Base-by-base conservation (phyloP, 805 yeast genomes). In the Sungouiozyma intestinalis region DNA sequence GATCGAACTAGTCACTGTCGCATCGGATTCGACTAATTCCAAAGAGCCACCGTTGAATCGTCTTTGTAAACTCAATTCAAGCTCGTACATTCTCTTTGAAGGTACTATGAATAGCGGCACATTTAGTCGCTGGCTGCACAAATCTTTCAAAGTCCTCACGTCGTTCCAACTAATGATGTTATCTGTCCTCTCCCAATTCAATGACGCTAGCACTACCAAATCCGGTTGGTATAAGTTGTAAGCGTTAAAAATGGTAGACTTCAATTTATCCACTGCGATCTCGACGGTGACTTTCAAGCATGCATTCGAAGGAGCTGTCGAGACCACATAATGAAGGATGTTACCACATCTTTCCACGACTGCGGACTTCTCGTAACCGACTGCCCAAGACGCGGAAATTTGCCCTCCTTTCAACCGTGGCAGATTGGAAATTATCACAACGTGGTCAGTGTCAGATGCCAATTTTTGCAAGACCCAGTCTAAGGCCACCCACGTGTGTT, bases 401-500 rank as follows among this genome's bases (percentile, higher is more conserved):
- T 43, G 45, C 16, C 47, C 46, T 14, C 38, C 17, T 8, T 37
- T 33, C 6, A 51, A 40, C 36, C 49, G 37, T 2, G 65, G 64
- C 20, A 60, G 40, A 38, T 57, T 59, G 2, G 86, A 69, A 8
- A 76, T 70, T 4, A 83, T 70, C 3, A 82, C 73, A 4, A 83
- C 59, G 8, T 76, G 71, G 56, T 83, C 94, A 7, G 85, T 84
- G 52, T 77, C 65, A 48, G 73, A 76, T 3, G 78, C 57, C 8
- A 77, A 60, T 35, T 66, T 63, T 36, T 66, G 65, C 43, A 79
- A 62, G 6, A 74, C 64, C 81, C 84, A 83, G 55, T 83, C 94
- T 32, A 83, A 58, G 1, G 86, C 78, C 6, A 81, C 85, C 94
- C 94, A 83, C 0, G 92, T 79, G 60, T 83, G 90, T 41, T 64